Evolutionary conservation across 257 asterid species (phyloP).

Genomic region (Solanum pinnatisectum): DNA sequence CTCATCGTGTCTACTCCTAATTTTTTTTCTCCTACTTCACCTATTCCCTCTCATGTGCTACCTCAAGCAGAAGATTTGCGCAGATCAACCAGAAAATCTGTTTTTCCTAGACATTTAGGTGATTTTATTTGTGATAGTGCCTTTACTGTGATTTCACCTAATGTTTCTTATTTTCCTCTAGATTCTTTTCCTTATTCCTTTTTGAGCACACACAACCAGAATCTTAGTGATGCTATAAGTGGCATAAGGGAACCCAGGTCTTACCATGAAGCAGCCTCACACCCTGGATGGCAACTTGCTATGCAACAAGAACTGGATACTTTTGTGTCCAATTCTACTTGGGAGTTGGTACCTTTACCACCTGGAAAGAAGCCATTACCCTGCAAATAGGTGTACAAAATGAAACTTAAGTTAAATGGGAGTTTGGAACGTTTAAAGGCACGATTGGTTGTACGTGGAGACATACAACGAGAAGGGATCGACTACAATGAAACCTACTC

Average conservation of each 20-base stretch:
- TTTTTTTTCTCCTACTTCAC: too few relatives aligned
- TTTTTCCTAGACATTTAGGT: neutral
- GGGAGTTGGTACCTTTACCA: neutral
- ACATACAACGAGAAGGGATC: too few relatives aligned
- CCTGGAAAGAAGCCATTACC: neutral
- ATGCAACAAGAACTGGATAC: neutral
- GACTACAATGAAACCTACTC: neutral
- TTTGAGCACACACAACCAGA: neutral
- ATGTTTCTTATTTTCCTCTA: too few relatives aligned
- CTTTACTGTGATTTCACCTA: neutral
- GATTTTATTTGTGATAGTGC: neutral
- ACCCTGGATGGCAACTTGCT: neutral
- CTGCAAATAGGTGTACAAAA: neutral
- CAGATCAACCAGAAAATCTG: too few relatives aligned
- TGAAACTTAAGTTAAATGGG: neutral
- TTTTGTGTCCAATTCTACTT: neutral
- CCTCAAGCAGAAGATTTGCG: neutral
- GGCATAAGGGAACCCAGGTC: neutral
- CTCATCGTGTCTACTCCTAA: too few relatives aligned
- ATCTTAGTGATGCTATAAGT: neutral
- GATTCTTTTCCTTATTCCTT: neutral
- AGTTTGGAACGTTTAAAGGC: too few relatives aligned
- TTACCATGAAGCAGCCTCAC: neutral
- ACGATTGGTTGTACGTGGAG: too few relatives aligned
- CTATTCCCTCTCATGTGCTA: too few relatives aligned